Base-by-base conservation (phyloP, 352 stramenopile species). In the Elongisporangium senticosum region DNA sequence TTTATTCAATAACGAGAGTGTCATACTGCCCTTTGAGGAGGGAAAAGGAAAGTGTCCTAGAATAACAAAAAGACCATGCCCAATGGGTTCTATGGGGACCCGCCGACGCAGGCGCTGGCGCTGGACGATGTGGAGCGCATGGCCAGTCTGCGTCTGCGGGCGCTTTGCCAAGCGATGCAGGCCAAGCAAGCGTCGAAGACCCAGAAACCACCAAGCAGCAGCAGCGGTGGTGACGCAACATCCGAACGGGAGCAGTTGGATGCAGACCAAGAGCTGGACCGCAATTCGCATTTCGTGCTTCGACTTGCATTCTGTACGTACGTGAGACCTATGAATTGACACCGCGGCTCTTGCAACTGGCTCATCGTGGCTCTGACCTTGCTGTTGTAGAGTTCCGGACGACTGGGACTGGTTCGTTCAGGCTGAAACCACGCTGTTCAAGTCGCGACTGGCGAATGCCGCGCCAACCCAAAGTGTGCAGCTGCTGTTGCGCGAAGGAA, bases 121-220 rank as follows among this genome's bases (percentile, higher is more conserved):
- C 74, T 99, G 50, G 95, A 99, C 51, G 92, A 98, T 52, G 96
- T 99, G 69, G 85, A 99, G 69, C 64, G 89, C 37, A 43, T 43
- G 33, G 33, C 10, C 33, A 43, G 33, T 17, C 10, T 43, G 33
- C 33, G 33, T 4, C 33, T 43, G 5, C 33, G 33, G 15, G 33
- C 11, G 11, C 33, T 43, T 10, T 43, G 33, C 33, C 33, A 43
- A 43, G 10, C 1, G 33, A 17, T 43, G 33, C 33, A 43, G 13
- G 33, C 5, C 6, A 37, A 37, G 26, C 26, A 37, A 37, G 26
- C 2, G 26, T 13, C 8, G 26, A 37, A 37, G 26, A 37, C 11
- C 8, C 33, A 43, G 33, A 43, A 2, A 4, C 33, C 33, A 14
- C 11, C 33, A 43, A 43, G 1, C 13, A 43, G 33, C 33, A 43